These are phyloP conservation scores for Yamadazyma siamensis DNA, from an alignment of 1,139 yeast genomes.

Conservation along the genomic window DNA sequence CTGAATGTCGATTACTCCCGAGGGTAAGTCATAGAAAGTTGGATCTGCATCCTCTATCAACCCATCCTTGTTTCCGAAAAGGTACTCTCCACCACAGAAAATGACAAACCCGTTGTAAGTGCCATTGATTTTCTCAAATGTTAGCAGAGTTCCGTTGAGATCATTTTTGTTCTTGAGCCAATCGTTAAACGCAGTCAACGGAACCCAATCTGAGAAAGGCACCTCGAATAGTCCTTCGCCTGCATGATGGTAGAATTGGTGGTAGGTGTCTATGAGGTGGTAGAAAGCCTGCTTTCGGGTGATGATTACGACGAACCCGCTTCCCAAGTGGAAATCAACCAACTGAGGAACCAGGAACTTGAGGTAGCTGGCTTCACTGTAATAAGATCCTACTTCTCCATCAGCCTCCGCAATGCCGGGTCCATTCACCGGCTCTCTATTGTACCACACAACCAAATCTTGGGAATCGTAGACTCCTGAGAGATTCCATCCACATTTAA, in stretches of 20 bases:
- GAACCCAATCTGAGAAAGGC: constrained; percentile 8
- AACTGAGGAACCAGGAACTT: constrained; percentile 32
- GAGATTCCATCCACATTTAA: constrained; percentile 70
- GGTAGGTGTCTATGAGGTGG: constrained; percentile 8
- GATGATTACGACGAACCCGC: constrained; percentile 51
- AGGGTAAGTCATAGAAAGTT: constrained; percentile 12
- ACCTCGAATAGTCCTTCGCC: constrained; percentile 8
- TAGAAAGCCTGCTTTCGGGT: constrained; percentile 33
- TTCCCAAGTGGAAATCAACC: constrained; percentile 57
- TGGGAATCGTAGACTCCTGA: constrained; percentile 50
- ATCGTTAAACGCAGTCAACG: constrained; percentile 20
- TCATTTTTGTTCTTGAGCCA: constrained; percentile 25
- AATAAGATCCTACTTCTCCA: constrained; percentile 16
- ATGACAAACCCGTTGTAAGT: constrained; percentile 50
- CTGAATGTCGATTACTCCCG: constrained; percentile 52
- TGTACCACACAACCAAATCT: constrained; percentile 63
- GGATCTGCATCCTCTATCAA: constrained; percentile 30
- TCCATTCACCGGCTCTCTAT: constrained; percentile 23
- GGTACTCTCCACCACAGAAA: constrained; percentile 48
- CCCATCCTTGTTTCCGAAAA: constrained; percentile 33
- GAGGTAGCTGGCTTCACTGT: constrained; percentile 34
- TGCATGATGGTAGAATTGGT: constrained; percentile 8
- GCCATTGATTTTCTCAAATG: constrained; percentile 48
- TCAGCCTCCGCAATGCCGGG: constrained; percentile 13
- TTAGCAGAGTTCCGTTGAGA: constrained; percentile 13